Percentiles rank a stretch among this genome's conserved stretches.
Conservation (phyloP, 73 alveolate genomes). For the Paramecium bursaria region DNA sequence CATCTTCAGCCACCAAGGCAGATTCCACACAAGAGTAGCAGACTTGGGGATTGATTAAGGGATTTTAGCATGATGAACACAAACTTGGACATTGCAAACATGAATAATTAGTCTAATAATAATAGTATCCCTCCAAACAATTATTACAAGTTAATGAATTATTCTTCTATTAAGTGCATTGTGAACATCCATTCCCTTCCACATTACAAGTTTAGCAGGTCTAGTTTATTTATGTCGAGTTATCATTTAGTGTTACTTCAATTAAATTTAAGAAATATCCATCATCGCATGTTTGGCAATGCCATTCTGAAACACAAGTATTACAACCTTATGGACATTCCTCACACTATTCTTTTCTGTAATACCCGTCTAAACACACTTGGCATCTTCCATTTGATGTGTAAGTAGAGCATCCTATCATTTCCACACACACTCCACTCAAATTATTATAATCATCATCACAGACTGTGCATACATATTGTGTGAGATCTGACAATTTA, state of each 20-base stretch:
- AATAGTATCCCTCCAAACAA: conserved; percentile 15
- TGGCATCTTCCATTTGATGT: conserved; percentile 38
- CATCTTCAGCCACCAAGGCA: conserved; percentile 3
- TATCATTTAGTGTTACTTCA: neutral
- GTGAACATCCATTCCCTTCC: neutral
- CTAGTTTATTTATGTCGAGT: no score
- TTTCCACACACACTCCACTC: conserved; percentile 22
- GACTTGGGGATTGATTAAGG: neutral
- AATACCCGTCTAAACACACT: neutral
- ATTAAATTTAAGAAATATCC: neutral
- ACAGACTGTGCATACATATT: conserved; percentile 22
- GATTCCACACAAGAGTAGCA: neutral
- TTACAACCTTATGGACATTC: conserved; percentile 26
- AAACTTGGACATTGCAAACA: neutral
- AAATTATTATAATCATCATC: conserved; percentile 3
- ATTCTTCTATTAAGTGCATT: neutral
- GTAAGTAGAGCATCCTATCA: neutral
- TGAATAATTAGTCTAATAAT: neutral
- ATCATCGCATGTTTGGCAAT: neutral
- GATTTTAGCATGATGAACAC: conserved; percentile 21
- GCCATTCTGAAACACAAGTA: conserved; percentile 18
- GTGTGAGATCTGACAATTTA: neutral
- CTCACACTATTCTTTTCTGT: neutral
- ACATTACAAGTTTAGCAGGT: conserved; percentile 26
- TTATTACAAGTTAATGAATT: neutral